Percentiles rank a stretch among this genome's conserved stretches.
phyloP scores from a whole-genome alignment of 495 filamentous ascomycete species.

The Penicillium macrosclerotiorum region DNA sequence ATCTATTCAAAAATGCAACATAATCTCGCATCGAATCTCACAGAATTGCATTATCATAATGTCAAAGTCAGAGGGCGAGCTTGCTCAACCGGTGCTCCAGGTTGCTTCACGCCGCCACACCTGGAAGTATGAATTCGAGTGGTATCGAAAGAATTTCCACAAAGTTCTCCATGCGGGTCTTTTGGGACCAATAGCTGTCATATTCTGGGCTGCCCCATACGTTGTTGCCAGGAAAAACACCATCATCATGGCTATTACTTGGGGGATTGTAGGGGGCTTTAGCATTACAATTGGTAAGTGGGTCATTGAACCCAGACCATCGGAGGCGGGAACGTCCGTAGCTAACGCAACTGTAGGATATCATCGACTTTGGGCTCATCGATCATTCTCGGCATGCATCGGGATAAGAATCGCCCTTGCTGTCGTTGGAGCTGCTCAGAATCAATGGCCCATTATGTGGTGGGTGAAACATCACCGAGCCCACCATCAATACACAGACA shows the following conservation, averaged over 20 bases:
- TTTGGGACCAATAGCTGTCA: neutral
- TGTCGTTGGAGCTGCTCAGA: conserved; percentile 11
- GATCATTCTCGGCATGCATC: conserved; percentile 14
- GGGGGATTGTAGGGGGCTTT: neutral
- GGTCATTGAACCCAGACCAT: neutral
- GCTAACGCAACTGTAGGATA: conserved; percentile 16
- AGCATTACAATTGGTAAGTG: conserved; percentile 2
- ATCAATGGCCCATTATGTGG: conserved; percentile 19
- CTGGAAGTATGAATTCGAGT: neutral
- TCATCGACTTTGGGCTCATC: conserved; percentile 30
- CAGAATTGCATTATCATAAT: neutral
- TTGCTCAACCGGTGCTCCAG: neutral
- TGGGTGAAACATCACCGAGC: conserved; percentile 23
- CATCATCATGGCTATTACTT: neutral
- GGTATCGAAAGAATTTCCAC: neutral
- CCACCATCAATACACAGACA: conserved; percentile 26
- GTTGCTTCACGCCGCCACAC: neutral
- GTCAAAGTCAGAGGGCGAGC: neutral
- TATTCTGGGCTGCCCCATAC: neutral
- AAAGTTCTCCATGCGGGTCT: neutral
- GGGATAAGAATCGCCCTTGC: conserved; percentile 15
- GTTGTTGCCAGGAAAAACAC: neutral
- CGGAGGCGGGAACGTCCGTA: neutral
- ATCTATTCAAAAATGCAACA: neutral
- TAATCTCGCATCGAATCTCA: neutral